Conservation (phyloP, 306 rosid genomes). For the Prunus mume region DNA sequence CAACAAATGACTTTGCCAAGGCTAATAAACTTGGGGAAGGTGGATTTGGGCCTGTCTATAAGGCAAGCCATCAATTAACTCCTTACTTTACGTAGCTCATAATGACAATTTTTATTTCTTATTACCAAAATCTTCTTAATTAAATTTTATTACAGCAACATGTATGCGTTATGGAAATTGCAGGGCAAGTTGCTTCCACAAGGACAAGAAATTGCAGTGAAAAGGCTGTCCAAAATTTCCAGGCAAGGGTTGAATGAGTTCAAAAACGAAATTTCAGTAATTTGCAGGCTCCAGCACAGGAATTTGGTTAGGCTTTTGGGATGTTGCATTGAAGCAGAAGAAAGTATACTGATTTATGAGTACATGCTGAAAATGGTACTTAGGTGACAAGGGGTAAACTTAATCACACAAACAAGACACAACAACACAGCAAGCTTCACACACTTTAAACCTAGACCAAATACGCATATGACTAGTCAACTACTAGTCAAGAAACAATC, state of each 20-base stretch:
- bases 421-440: no score
- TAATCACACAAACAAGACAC: no score
- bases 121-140: background rate
- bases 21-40: constrained; percentile 14
- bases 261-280: constrained; percentile 9
- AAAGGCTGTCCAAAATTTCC: constrained; percentile 19
- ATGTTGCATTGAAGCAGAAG: constrained; percentile 22
- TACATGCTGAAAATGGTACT: no score
- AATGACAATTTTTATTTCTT: background rate
- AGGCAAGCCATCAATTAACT: constrained; percentile 6
- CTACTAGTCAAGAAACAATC: no score
- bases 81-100: no score
- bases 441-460: no score
- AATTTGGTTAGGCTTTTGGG: constrained; percentile 23
- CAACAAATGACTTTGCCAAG: constrained; percentile 5
- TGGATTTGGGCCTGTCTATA: background rate
- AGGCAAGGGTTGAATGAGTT: constrained; percentile 18
- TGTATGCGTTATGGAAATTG: background rate
- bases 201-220: constrained; percentile 18
- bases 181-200: constrained; percentile 14
- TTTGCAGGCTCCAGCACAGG: constrained; percentile 21
- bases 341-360: constrained; percentile 12
- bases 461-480: no score
- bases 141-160: background rate
- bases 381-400: no score